A percentile compares a stretch with the other conserved stretches of the same genome.
These are phyloP conservation scores for Linnemannia hyalina DNA, from an alignment of 192 early-diverging fungal genomes.

Conservation along the genomic window DNA sequence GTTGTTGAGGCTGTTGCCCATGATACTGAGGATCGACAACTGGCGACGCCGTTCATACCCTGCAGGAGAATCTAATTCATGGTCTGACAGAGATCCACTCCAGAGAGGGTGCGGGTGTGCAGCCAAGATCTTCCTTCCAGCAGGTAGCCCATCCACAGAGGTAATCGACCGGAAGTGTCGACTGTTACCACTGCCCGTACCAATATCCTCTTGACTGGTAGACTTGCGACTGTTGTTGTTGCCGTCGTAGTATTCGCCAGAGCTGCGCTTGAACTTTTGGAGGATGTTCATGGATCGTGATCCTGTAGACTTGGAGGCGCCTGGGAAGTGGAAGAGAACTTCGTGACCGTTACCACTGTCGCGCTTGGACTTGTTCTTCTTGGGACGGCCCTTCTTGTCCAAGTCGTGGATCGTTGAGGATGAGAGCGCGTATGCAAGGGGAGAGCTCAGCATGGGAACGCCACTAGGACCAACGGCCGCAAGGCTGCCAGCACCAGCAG, in stretches of 20 bases:
- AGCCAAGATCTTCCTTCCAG: slow-evolving; percentile 12
- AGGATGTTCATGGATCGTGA: slow-evolving; percentile 20
- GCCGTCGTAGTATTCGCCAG: slow-evolving; percentile 3
- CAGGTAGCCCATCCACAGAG: neutral
- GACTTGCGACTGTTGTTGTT: neutral
- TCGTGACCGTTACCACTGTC: slow-evolving; percentile 13
- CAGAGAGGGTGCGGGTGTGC: slow-evolving; percentile 52
- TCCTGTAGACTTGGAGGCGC: neutral
- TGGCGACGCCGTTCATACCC: slow-evolving; percentile 27
- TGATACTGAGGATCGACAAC: slow-evolving; percentile 39
- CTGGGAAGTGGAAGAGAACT: slow-evolving; percentile 8
- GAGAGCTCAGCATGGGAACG: slow-evolving; percentile 16
- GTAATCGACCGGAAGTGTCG: slow-evolving; percentile 26
- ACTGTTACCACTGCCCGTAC: neutral
- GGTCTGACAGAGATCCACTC: slow-evolving; percentile 48
- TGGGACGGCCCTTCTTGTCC: slow-evolving; percentile 13
- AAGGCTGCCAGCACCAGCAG: neutral
- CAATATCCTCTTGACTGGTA: neutral
- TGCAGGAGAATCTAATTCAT: slow-evolving; percentile 15
- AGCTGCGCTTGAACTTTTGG: slow-evolving; percentile 27
- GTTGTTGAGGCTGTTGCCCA: slow-evolving; percentile 4
- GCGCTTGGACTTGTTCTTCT: slow-evolving; percentile 16
- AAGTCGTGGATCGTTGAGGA: slow-evolving; percentile 43
- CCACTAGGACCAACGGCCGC: neutral
- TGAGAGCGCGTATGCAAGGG: slow-evolving; percentile 44